A percentile compares a stretch with the other conserved stretches of the same genome.
Evolutionary conservation across 139 green algal genomes (phyloP).

Genomic region (Gonium pectorale): DNA sequence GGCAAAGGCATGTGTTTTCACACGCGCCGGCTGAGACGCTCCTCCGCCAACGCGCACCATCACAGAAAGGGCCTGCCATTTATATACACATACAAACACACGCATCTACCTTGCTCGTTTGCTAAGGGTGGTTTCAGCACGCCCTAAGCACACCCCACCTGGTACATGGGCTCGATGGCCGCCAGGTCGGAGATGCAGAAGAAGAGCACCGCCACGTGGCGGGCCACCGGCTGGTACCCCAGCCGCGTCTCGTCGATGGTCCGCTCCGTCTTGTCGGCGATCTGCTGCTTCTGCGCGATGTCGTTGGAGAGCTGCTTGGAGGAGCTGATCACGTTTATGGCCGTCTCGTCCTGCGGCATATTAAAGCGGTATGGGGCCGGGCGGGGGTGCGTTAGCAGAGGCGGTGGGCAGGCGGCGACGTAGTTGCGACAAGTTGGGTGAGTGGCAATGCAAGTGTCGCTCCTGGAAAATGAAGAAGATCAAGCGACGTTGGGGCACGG

Average conservation of each 20-base stretch:
- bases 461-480: too few species aligned
- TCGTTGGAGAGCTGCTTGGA: constrained; percentile 78
- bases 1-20: too few species aligned
- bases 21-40: too few species aligned
- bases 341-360: constrained; percentile 80
- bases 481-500: too few species aligned
- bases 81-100: background rate
- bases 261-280: constrained; percentile 79
- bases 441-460: too few species aligned
- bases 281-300: constrained; percentile 76
- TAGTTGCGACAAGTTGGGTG: too few species aligned
- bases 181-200: constrained; percentile 77
- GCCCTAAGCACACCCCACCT: constrained; percentile 18
- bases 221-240: constrained; percentile 71
- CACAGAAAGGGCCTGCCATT: background rate
- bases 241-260: constrained; percentile 76
- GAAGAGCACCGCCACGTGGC: constrained; percentile 68
- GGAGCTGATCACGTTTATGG: constrained; percentile 73
- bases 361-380: too few species aligned
- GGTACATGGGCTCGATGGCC: constrained; percentile 82
- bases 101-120: background rate
- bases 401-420: too few species aligned
- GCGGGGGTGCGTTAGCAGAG: too few species aligned
- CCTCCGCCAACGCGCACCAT: too few species aligned
- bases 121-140: background rate